Conservation (phyloP, 768 basidiomycete genomes). For the Naganishia onofrii region DNA sequence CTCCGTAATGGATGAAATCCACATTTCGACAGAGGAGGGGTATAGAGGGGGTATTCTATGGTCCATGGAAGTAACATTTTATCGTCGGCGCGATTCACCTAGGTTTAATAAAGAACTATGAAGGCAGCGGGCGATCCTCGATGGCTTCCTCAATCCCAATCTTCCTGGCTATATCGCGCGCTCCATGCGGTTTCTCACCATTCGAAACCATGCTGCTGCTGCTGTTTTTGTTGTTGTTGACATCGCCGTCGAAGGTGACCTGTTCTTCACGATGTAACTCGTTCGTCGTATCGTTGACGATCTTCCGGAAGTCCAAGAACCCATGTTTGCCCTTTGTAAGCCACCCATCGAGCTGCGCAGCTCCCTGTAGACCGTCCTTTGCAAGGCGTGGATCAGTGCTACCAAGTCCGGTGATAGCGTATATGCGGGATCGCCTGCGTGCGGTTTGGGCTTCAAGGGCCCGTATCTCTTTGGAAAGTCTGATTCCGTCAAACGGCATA, state of each 20-base stretch:
- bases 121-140: neutral
- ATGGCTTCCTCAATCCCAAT: neutral
- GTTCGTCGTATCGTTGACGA: conserved; percentile 13
- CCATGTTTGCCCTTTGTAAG: conserved; percentile 42
- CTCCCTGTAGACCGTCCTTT: conserved; percentile 35
- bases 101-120: no score
- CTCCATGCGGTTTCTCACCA: neutral
- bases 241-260: no score
- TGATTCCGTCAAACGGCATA: conserved; percentile 46
- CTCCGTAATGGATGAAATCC: neutral
- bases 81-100: no score
- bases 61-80: neutral
- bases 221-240: neutral
- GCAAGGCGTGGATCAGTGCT: conserved; percentile 38
- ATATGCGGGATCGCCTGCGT: conserved; percentile 31
- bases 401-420: conserved; percentile 43
- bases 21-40: neutral
- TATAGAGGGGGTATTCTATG: neutral
- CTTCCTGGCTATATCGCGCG: neutral
- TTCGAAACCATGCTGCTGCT: neutral
- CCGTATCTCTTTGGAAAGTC: conserved; percentile 37
- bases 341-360: conserved; percentile 43
- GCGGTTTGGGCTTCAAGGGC: conserved; percentile 26
- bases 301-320: conserved; percentile 19
- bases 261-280: neutral